Conservation (phyloP, 2,329 filamentous ascomycete genomes). For the Penicillium sp. region DNA sequence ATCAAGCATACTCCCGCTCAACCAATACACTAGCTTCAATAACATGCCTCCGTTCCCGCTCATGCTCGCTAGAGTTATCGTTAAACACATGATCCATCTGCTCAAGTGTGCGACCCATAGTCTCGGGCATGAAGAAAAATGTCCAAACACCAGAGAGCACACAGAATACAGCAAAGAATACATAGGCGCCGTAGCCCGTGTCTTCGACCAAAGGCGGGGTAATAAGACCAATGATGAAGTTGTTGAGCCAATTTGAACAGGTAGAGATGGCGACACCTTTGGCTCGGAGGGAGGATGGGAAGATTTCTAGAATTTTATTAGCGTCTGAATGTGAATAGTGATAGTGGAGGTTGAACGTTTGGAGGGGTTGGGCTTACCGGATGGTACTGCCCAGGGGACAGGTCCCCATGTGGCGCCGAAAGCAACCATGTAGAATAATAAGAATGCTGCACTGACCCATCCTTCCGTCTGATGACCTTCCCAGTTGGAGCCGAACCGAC, state of each 20-base stretch:
- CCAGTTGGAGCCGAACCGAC: conserved; percentile 60
- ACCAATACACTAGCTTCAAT: conserved; percentile 43
- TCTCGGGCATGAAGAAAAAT: conserved; percentile 63
- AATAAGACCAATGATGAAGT: conserved; percentile 70
- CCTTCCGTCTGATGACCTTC: conserved; percentile 57
- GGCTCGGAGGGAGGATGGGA: conserved; percentile 64
- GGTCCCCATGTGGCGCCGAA: conserved; percentile 67
- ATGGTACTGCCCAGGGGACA: conserved; percentile 53
- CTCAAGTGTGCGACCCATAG: conserved; percentile 61
- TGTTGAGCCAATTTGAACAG: conserved; percentile 68
- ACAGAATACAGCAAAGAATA: conserved; percentile 66
- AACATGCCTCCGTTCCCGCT: conserved; percentile 37
- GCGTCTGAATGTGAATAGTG: too few relatives aligned
- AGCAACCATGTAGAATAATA: conserved; percentile 67
- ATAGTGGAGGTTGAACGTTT: background rate
- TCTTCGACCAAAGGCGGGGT: conserved; percentile 68
- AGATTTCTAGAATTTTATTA: conserved; percentile 67
- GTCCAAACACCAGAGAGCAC: conserved; percentile 59
- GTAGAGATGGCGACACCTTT: conserved; percentile 71
- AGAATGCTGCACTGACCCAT: conserved; percentile 63
- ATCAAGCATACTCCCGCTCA: conserved; percentile 21
- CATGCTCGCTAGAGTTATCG: conserved; percentile 44
- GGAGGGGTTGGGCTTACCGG: conserved; percentile 30
- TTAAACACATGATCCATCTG: conserved; percentile 59
- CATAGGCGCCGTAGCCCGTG: conserved; percentile 59